Base-by-base conservation (phyloP, 2,329 filamentous ascomycete genomes). In the Passalora sequoiae region DNA sequence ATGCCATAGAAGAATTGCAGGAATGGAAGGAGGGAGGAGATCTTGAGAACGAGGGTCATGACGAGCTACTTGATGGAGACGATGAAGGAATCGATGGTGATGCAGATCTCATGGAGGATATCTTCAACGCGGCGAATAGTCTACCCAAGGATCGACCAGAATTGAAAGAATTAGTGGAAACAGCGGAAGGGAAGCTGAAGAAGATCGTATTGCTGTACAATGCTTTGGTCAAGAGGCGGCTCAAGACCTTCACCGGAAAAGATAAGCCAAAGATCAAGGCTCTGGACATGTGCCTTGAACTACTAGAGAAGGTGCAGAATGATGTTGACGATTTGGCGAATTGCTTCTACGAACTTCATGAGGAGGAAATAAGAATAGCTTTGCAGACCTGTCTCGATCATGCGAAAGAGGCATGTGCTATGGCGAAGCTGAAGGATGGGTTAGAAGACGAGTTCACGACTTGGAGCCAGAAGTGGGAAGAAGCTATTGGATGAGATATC, bases 1-100 rank as follows among this genome's bases (percentile, higher is more conserved):
- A 96, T 68, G 84, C 88, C 0, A 77, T 94, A 54, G 79, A 86
- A 50, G 91, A 96, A 67, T 65, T 96, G 52, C 86, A 88, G 61
- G 87, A 91, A 56, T 96, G 89, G 88, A 80, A 83, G 17, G 77
- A 79, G 3, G 80, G 80, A 1, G 80, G 80, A 1, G 71, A 76
- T 10, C 64, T 75, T 0, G 72, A 70, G 5, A 53, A 49, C 6
- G 61, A 68, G 4, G 63, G 60, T 0, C 51, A 55, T 1, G 59
- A 55, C 4, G 63, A 64, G 25, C 58, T 66, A 2, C 53, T 62
- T 0, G 66, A 66, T 24, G 59, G 62, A 9, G 38, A 67, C 60
- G 44, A 70, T 64, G 64, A 66, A 27, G 62, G 58, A 6, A 63
- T 66, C 2, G 63, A 63, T 36, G 65, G 63, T 4, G 61, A 61